These are phyloP conservation scores for Lactarius hengduanensis DNA, from an alignment of 768 basidiomycete genomes.

Conservation along the genomic window DNA sequence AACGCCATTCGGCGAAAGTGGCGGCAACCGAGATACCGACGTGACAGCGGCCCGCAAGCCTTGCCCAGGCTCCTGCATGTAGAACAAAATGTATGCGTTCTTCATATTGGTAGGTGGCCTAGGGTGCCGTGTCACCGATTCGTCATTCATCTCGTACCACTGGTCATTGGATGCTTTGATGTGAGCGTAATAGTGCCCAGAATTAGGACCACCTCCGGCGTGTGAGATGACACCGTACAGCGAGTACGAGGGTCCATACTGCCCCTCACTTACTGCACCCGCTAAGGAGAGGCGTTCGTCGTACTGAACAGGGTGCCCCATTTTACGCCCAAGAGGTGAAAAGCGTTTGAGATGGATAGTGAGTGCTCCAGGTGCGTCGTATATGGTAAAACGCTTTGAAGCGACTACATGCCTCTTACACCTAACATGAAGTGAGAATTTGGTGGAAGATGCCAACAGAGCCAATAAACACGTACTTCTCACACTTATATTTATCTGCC, in stretches of 20 bases:
- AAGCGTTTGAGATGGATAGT: slow-evolving; percentile 97
- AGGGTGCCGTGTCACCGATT: slow-evolving; percentile 51
- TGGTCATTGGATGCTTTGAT: slow-evolving; percentile 65
- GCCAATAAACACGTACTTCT: slow-evolving; percentile 65
- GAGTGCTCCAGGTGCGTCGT: slow-evolving; percentile 83
- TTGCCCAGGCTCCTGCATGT: slow-evolving; percentile 79
- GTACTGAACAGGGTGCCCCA: slow-evolving; percentile 74
- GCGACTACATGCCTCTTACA: slow-evolving; percentile 92
- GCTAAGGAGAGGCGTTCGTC: slow-evolving; percentile 69
- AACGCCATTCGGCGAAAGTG: slow-evolving; percentile 36
- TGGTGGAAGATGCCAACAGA: not conserved
- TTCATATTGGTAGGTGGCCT: slow-evolving; percentile 57
- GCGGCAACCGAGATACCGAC: slow-evolving; percentile 25
- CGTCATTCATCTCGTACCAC: slow-evolving; percentile 97
- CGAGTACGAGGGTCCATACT: slow-evolving; percentile 75
- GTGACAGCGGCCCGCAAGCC: slow-evolving; percentile 63
- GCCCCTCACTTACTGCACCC: slow-evolving; percentile 79
- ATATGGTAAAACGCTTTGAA: slow-evolving; percentile 85
- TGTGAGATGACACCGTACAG: slow-evolving; percentile 93
- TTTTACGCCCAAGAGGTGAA: slow-evolving; percentile 85
- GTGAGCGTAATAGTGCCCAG: slow-evolving; percentile 91
- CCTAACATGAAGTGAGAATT: slow-evolving; percentile 41
- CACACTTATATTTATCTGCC: slow-evolving; percentile 96
- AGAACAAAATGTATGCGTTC: slow-evolving; percentile 93
- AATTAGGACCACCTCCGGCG: slow-evolving; percentile 89